These are phyloP conservation scores for Papiliotrema fonsecae DNA, from an alignment of 1,284 basidiomycete species.

Conservation along the genomic window DNA sequence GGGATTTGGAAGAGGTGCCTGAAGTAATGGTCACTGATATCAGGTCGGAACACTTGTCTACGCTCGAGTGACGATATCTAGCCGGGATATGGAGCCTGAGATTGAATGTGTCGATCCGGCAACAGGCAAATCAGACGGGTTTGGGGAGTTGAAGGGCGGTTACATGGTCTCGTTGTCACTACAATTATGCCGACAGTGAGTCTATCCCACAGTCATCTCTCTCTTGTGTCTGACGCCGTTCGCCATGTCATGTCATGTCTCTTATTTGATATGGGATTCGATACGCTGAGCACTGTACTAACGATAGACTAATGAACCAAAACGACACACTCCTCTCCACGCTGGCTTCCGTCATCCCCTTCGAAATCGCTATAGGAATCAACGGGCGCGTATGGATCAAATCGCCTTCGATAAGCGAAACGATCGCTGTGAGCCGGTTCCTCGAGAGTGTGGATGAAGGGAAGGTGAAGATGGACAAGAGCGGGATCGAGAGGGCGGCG, in stretches of 20 bases:
- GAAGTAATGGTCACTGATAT: too few relatives aligned
- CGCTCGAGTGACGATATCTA: constrained; percentile 50
- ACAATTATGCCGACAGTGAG: constrained; percentile 43
- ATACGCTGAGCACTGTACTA: background rate
- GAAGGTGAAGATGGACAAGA: constrained; percentile 25
- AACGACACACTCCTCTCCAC: constrained; percentile 43
- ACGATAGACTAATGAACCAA: constrained; percentile 43
- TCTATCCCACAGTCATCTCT: background rate
- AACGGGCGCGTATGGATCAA: constrained; percentile 54
- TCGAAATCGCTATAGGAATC: constrained; percentile 51
- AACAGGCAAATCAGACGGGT: constrained; percentile 51
- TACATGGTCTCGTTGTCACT: constrained; percentile 42
- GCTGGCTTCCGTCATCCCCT: constrained; percentile 42
- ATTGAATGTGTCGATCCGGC: constrained; percentile 52
- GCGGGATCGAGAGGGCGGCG: constrained; percentile 23
- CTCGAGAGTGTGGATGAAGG: constrained; percentile 40
- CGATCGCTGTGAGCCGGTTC: constrained; percentile 44
- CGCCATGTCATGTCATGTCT: too few relatives aligned
- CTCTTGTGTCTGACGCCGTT: too few relatives aligned
- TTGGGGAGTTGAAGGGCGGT: constrained; percentile 51
- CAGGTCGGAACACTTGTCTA: constrained; percentile 53
- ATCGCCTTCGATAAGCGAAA: constrained; percentile 38
- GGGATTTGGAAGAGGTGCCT: too few relatives aligned
- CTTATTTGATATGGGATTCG: too few relatives aligned
- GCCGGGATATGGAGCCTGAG: constrained; percentile 52